Conservation (phyloP, 2,329 filamentous ascomycete species). For the Trichothecium sympodiale region DNA sequence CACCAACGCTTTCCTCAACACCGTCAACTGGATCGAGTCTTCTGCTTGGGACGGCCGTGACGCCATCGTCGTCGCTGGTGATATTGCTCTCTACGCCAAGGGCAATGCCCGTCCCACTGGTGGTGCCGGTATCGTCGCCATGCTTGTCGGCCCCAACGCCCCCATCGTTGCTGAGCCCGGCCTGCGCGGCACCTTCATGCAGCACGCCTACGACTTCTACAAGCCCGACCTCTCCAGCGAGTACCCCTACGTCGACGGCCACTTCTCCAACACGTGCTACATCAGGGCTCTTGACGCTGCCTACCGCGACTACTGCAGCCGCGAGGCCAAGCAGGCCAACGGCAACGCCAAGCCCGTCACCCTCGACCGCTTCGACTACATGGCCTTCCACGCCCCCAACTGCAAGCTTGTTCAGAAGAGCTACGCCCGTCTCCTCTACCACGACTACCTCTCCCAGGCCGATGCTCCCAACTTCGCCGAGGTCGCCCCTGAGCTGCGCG, state of each 20-base stretch:
- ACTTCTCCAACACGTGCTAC: constrained; percentile 76
- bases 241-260: constrained; percentile 76
- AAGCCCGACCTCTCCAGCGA: constrained; percentile 82
- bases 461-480: constrained; percentile 58
- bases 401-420: constrained; percentile 85
- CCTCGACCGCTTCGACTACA: constrained; percentile 73
- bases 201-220: constrained; percentile 83
- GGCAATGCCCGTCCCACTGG: constrained; percentile 72
- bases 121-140: constrained; percentile 67
- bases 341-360: constrained; percentile 40
- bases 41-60: constrained; percentile 79
- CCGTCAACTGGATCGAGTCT: constrained; percentile 76
- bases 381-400: constrained; percentile 73
- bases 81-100: constrained; percentile 80
- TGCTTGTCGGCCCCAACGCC: constrained; percentile 69
- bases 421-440: constrained; percentile 74
- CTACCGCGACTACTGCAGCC: constrained; percentile 71
- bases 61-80: constrained; percentile 68
- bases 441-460: constrained; percentile 68
- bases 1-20: constrained; percentile 76
- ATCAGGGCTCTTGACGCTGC: constrained; percentile 68
- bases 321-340: constrained; percentile 52
- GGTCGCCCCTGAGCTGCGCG: constrained; percentile 63
- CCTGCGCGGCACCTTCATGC: constrained; percentile 69
- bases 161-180: constrained; percentile 69